Percentiles rank a stretch among this genome's conserved stretches.
phyloP scores from a whole-genome alignment of 1,284 basidiomycete genomes.

The Phenoliferia sp. region DNA sequence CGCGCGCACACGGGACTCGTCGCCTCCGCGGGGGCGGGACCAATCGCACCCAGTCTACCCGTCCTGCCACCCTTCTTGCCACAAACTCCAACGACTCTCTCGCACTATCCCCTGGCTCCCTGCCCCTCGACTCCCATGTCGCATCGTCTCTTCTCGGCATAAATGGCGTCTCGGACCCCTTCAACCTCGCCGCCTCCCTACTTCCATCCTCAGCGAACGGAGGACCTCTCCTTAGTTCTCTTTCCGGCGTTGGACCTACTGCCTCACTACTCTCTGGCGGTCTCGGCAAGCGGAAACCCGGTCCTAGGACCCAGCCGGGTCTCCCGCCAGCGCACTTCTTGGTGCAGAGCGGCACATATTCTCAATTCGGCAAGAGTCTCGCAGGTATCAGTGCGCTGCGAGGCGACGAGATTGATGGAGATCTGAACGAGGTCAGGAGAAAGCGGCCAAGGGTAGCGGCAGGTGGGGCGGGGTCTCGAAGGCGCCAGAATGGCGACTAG shows the following conservation, averaged over 20 bases:
- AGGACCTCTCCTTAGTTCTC: constrained; percentile 15
- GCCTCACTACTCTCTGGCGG: constrained; percentile 21
- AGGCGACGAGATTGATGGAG: constrained; percentile 32
- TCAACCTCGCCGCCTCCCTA: constrained; percentile 27
- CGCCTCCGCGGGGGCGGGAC: constrained; percentile 18
- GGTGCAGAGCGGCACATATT: constrained; percentile 29
- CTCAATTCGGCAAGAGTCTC: constrained; percentile 30
- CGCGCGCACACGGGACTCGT: constrained; percentile 30
- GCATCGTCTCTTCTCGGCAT: constrained; percentile 23
- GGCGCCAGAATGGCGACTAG: constrained; percentile 1
- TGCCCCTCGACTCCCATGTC: constrained; percentile 14
- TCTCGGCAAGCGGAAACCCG: constrained; percentile 26
- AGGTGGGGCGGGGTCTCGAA: constrained; percentile 15
- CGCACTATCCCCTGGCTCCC: constrained; percentile 3
- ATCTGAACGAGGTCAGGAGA: constrained; percentile 31
- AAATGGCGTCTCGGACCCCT: constrained; percentile 27
- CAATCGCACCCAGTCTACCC: constrained; percentile 4
- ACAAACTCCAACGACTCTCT: not conserved
- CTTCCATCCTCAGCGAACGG: constrained; percentile 15
- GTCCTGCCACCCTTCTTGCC: not conserved
- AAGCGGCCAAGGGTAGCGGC: constrained; percentile 20
- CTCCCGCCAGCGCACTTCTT: constrained; percentile 28
- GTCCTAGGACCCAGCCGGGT: constrained; percentile 28
- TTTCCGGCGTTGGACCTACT: constrained; percentile 18
- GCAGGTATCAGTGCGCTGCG: constrained; percentile 23